Conservation (phyloP, 495 filamentous ascomycete genomes). For the Opeltia flavorubescens region DNA sequence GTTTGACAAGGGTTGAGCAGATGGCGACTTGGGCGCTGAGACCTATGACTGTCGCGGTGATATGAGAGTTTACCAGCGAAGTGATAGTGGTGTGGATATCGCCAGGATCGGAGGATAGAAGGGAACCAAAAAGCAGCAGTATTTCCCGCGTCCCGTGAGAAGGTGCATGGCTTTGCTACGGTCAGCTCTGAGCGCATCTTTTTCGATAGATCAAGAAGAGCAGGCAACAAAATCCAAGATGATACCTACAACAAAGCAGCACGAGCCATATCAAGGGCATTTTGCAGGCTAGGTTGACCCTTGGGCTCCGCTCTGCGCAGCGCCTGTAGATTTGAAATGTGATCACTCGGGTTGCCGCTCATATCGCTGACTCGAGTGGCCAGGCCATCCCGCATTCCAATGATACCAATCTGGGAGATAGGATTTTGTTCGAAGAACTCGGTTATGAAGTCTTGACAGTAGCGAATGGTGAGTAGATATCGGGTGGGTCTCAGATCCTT, state of each 20-base stretch:
- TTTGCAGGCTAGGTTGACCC: conserved; percentile 82
- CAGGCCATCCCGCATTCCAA: conserved; percentile 85
- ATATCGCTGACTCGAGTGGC: conserved; percentile 76
- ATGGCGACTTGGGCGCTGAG: conserved; percentile 85
- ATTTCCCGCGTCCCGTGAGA: conserved; percentile 87
- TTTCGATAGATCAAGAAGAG: too few relatives aligned
- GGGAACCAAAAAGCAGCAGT: conserved; percentile 80
- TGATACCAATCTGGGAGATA: conserved; percentile 85
- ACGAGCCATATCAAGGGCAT: conserved; percentile 87
- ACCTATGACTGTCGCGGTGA: conserved; percentile 77
- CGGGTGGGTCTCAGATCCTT: conserved; percentile 85
- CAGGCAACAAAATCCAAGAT: too few relatives aligned
- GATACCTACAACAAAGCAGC: conserved; percentile 63
- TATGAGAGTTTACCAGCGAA: conserved; percentile 59
- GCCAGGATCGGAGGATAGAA: conserved; percentile 79
- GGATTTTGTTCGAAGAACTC: conserved; percentile 99
- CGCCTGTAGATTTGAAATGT: conserved; percentile 60
- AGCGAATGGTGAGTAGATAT: conserved; percentile 67
- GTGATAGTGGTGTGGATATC: conserved; percentile 88
- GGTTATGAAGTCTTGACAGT: conserved; percentile 73
- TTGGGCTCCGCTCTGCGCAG: conserved; percentile 67
- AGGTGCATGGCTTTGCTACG: conserved; percentile 56
- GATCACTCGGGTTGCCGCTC: conserved; percentile 79
- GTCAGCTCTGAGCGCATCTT: conserved; percentile 17
- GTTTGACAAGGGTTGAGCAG: conserved; percentile 72